Evolutionary conservation across 805 yeast species (phyloP).

Genomic region (Tetrapisispora fleetii): DNA sequence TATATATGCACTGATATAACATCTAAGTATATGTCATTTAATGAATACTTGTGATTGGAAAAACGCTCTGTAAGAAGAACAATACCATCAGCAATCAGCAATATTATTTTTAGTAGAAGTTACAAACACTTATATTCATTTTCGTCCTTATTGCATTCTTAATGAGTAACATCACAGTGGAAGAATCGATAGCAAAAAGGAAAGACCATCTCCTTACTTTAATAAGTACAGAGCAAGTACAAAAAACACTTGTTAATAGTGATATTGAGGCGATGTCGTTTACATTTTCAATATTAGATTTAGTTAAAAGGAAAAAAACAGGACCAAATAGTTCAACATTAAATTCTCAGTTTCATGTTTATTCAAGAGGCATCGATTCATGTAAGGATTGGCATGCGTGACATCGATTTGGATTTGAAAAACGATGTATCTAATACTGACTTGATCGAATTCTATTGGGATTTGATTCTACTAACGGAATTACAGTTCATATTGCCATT

Average conservation of each 20-base stretch:
- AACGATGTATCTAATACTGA: neutral
- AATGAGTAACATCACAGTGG: neutral
- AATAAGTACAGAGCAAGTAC: constrained; percentile 11
- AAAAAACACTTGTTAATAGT: constrained; percentile 8
- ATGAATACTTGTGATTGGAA: no score
- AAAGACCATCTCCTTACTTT: constrained; percentile 11
- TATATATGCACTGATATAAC: no score
- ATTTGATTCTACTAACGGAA: constrained; percentile 22
- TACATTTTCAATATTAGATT: constrained; percentile 14
- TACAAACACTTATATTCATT: no score
- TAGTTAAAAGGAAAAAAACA: constrained; percentile 15
- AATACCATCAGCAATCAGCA: neutral
- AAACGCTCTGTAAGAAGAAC: no score
- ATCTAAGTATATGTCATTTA: no score
- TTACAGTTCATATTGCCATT: constrained; percentile 14
- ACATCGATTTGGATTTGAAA: constrained; percentile 11
- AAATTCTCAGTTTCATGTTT: constrained; percentile 8
- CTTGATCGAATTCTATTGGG: constrained; percentile 26
- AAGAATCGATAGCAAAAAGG: constrained; percentile 7
- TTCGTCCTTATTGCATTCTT: neutral
- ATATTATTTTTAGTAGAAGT: neutral
- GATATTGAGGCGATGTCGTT: constrained; percentile 13
- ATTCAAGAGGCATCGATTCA: constrained; percentile 15
- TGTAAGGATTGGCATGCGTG: constrained; percentile 28
- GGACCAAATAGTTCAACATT: neutral